A percentile compares a stretch with the other conserved stretches of the same genome.
Conservation (phyloP, 2,329 filamentous ascomycete genomes). For the Penicillium sp. region DNA sequence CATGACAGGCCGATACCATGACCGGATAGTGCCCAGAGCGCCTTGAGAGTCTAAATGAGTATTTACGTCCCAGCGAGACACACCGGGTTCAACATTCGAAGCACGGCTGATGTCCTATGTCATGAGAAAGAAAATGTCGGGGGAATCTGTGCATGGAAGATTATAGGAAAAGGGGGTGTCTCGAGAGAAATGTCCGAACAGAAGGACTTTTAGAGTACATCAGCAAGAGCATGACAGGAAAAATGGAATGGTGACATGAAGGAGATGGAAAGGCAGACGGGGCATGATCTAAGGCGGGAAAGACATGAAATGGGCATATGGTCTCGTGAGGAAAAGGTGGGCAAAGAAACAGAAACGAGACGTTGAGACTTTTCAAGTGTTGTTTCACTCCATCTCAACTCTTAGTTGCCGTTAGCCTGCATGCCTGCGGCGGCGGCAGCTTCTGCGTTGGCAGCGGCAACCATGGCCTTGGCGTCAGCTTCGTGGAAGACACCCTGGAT, state of each 20-base stretch:
- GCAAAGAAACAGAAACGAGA: conserved; percentile 14
- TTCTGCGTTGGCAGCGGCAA: conserved; percentile 40
- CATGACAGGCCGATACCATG: not conserved
- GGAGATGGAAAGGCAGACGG: conserved; percentile 16
- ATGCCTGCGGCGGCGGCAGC: conserved; percentile 38
- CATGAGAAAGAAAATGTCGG: conserved; percentile 21
- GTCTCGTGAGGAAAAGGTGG: conserved; percentile 26
- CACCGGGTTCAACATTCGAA: conserved; percentile 16
- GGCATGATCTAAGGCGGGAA: conserved; percentile 30
- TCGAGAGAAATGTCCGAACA: conserved; percentile 8
- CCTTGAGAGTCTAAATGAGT: not conserved
- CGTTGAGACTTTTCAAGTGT: not conserved
- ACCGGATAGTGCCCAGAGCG: not conserved
- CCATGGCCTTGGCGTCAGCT: conserved; percentile 59
- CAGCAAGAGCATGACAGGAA: conserved; percentile 22
- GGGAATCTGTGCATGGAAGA: conserved; percentile 33
- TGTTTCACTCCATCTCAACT: conserved; percentile 17
- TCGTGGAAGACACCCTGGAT: conserved; percentile 77
- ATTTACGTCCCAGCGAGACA: not conserved
- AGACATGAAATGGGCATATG: conserved; percentile 33
- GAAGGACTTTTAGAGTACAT: conserved; percentile 29
- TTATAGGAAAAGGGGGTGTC: conserved; percentile 18
- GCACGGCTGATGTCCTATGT: conserved; percentile 27
- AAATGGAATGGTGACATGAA: conserved; percentile 9
- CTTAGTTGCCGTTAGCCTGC: conserved; percentile 39